Conservation (phyloP, 352 stramenopile species). For the Phytophthora pisi region DNA sequence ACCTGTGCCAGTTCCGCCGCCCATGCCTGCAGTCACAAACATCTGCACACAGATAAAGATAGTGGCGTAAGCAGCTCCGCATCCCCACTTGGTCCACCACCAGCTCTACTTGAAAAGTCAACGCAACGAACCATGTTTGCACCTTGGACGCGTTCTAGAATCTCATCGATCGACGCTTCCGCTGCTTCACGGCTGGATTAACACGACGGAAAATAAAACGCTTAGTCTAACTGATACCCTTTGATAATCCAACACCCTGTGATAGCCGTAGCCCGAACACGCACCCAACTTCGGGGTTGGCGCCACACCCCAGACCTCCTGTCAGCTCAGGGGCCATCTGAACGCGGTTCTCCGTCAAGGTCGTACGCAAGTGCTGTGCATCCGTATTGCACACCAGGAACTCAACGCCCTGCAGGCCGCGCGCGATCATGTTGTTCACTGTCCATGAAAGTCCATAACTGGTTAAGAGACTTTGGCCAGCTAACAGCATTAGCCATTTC, state of each 20-base stretch:
- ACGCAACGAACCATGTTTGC: slow-evolving; percentile 79
- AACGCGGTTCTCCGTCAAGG: slow-evolving; percentile 90
- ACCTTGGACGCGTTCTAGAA: slow-evolving; percentile 83
- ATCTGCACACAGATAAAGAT: slow-evolving; percentile 48
- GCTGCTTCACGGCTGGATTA: slow-evolving; percentile 67
- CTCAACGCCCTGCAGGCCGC: slow-evolving; percentile 81
- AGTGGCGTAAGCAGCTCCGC: background rate
- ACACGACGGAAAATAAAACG: background rate
- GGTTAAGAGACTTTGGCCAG: background rate
- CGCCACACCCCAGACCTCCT: slow-evolving; percentile 77
- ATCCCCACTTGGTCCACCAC: background rate
- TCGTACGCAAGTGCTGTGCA: slow-evolving; percentile 90
- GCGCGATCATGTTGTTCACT: slow-evolving; percentile 92
- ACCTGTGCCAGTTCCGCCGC: slow-evolving; percentile 82
- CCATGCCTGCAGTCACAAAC: slow-evolving; percentile 90
- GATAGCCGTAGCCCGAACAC: slow-evolving; percentile 2
- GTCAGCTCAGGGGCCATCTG: slow-evolving; percentile 91
- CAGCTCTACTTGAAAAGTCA: background rate
- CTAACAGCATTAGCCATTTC: background rate
- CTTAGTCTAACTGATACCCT: background rate
- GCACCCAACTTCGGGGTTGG: slow-evolving; percentile 82
- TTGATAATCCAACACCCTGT: background rate
- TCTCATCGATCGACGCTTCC: slow-evolving; percentile 81
- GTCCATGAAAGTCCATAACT: slow-evolving; percentile 1
- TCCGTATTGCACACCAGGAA: slow-evolving; percentile 94